phyloP scores from a whole-genome alignment of 2,329 filamentous ascomycete species.

The Paramyrothecium sp. region DNA sequence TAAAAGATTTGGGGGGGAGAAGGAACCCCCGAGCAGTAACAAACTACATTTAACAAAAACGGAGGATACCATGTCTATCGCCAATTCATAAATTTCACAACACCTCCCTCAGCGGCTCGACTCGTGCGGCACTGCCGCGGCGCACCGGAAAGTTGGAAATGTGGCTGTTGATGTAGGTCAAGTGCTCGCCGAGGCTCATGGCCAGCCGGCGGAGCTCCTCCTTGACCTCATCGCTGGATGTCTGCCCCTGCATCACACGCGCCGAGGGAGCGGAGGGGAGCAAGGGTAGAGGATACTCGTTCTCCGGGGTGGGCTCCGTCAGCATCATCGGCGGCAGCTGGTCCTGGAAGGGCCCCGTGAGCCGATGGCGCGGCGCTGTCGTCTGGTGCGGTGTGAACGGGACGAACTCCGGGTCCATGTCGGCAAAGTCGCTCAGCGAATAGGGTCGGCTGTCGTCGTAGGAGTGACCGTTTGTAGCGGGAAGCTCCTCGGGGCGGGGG shows the following conservation, averaged over 20 bases:
- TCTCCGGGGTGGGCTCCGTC: slow-evolving; percentile 3
- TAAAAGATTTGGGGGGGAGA: neutral
- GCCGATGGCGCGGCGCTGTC: slow-evolving; percentile 17
- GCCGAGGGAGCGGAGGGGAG: slow-evolving; percentile 45
- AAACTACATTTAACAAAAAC: no score
- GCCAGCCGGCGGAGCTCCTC: slow-evolving; percentile 50
- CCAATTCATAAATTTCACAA: slow-evolving; percentile 3
- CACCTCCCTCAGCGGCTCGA: slow-evolving; percentile 20
- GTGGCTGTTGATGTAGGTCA: slow-evolving; percentile 43
- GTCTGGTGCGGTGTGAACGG: slow-evolving; percentile 31
- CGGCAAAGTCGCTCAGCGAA: slow-evolving; percentile 38
- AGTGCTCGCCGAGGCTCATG: slow-evolving; percentile 47
- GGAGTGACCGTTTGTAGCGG: slow-evolving; percentile 7
- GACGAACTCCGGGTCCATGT: slow-evolving; percentile 36
- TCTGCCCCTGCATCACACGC: slow-evolving; percentile 54
- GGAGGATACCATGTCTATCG: no score
- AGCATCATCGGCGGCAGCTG: slow-evolving; percentile 8
- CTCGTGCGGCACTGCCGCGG: slow-evolving; percentile 27
- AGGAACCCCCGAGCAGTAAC: no score
- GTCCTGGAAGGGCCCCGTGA: slow-evolving; percentile 17
- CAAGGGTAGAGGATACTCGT: slow-evolving; percentile 26
- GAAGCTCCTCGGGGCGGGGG: slow-evolving; percentile 8
- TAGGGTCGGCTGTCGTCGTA: slow-evolving; percentile 27
- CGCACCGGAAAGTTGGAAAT: slow-evolving; percentile 38
- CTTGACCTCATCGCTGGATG: slow-evolving; percentile 49